Evolutionary conservation across 768 basidiomycete genomes (phyloP).

Genomic region (Mycena capillaripes): DNA sequence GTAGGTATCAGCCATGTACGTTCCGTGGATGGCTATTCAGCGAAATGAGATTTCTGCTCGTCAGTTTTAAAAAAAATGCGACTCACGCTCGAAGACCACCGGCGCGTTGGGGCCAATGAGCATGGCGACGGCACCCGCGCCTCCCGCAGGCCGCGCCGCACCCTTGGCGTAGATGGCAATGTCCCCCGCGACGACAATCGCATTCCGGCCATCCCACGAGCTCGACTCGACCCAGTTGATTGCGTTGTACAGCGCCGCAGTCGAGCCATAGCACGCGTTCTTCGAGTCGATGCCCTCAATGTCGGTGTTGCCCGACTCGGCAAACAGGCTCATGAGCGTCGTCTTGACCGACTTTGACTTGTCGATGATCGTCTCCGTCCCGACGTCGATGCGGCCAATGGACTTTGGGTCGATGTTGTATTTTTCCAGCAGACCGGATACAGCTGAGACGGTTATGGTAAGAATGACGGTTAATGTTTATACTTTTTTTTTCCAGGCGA

Average conservation of each 20-base stretch:
- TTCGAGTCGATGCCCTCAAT: constrained; percentile 99
- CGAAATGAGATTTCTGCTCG: background rate
- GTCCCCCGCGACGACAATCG: constrained; percentile 96
- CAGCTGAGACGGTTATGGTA: constrained; percentile 64
- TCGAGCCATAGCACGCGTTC: constrained; percentile 99
- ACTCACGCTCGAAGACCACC: constrained; percentile 93
- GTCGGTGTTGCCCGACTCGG: constrained; percentile 92
- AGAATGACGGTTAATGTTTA: constrained; percentile 12
- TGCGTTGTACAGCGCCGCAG: constrained; percentile 98
- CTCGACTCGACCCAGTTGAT: constrained; percentile 98
- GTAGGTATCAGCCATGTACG: constrained; percentile 97
- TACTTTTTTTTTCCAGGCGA: background rate
- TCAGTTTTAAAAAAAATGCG: background rate
- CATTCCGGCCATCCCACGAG: constrained; percentile 98
- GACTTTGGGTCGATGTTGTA: constrained; percentile 96
- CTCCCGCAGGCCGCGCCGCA: constrained; percentile 93
- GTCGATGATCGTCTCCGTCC: constrained; percentile 99
- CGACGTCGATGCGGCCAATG: constrained; percentile 97
- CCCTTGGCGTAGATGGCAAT: constrained; percentile 99
- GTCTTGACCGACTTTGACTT: constrained; percentile 99
- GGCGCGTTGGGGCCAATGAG: constrained; percentile 98
- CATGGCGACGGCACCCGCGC: constrained; percentile 95
- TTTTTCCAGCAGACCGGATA: constrained; percentile 90
- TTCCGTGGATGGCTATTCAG: constrained; percentile 88
- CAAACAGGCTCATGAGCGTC: constrained; percentile 97